These are phyloP conservation scores for Jacaranda mimosifolia DNA, from an alignment of 257 asterid species.

Conservation along the genomic window DNA sequence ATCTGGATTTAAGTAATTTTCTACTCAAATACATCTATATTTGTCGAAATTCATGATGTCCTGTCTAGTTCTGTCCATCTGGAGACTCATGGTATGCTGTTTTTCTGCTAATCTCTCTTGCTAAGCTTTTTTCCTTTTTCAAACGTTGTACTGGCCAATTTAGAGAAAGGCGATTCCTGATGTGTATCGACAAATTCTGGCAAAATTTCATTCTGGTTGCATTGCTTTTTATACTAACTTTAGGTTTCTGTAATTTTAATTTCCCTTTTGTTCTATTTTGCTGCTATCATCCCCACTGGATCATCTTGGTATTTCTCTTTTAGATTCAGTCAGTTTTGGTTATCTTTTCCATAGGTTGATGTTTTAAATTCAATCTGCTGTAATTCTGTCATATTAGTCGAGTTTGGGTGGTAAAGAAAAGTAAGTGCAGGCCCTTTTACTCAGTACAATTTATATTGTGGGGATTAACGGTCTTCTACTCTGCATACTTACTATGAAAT, in stretches of 20 bases:
- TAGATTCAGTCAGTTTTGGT: slow-evolving; percentile 11
- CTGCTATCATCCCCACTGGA: neutral
- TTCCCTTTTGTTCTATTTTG: neutral
- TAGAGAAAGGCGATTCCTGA: slow-evolving; percentile 24
- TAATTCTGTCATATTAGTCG: neutral
- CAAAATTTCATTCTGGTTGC: neutral
- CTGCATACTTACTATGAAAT: neutral
- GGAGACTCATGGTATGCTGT: slow-evolving; percentile 1
- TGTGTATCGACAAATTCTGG: slow-evolving; percentile 14
- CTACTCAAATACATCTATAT: slow-evolving; percentile 8
- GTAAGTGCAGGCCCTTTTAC: neutral
- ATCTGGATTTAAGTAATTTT: slow-evolving; percentile 8
- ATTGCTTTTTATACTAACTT: slow-evolving; percentile 10
- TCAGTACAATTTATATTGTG: neutral
- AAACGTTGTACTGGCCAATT: slow-evolving; percentile 24
- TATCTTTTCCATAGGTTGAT: neutral
- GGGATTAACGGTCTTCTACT: neutral
- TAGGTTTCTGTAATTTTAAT: neutral
- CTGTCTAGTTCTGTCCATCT: neutral
- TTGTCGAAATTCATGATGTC: neutral
- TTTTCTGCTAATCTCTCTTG: neutral
- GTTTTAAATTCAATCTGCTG: neutral
- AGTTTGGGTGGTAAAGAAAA: neutral
- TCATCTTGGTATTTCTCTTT: neutral
- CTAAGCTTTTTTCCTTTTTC: too few relatives aligned